phyloP scores from a whole-genome alignment of 1,139 yeast genomes.

The Keqinozyma sinolaborantium region DNA sequence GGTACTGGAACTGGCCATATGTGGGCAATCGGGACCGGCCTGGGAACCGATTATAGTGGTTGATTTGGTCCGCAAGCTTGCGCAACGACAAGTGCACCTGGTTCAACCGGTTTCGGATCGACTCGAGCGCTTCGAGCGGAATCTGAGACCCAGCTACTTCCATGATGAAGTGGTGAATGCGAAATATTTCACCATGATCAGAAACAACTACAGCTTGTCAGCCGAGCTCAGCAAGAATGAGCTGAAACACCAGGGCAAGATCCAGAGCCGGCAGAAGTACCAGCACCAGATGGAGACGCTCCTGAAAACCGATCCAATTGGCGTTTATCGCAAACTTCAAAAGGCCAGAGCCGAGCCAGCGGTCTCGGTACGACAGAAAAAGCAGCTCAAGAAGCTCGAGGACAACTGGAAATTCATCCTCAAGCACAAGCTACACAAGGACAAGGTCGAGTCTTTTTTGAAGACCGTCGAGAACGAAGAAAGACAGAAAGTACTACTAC shows the following conservation, averaged over 20 bases:
- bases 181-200: conserved; percentile 24
- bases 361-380: conserved; percentile 17
- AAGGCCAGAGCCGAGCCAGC: conserved; percentile 10
- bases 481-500: conserved; percentile 13
- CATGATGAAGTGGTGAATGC: conserved; percentile 1
- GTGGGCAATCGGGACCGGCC: conserved; percentile 36
- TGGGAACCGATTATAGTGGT: conserved; percentile 38
- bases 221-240: conserved; percentile 40
- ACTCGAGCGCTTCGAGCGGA: conserved; percentile 40
- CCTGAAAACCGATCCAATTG: conserved; percentile 28
- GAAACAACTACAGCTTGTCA: conserved; percentile 42
- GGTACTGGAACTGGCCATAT: conserved; percentile 59
- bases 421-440: conserved; percentile 31
- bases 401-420: conserved; percentile 41
- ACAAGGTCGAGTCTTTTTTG: conserved; percentile 22
- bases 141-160: conserved; percentile 14
- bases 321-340: conserved; percentile 26
- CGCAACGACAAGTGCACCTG: conserved; percentile 44
- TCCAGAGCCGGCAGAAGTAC: conserved; percentile 39
- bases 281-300: conserved; percentile 24
- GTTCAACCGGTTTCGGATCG: conserved; percentile 39
- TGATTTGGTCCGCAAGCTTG: conserved; percentile 41
- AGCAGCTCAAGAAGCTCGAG: conserved; percentile 21
- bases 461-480: conserved; percentile 13
- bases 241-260: conserved; percentile 29